Percentiles rank a stretch among this genome's conserved stretches.
phyloP scores from a whole-genome alignment of 192 early-diverging fungal genomes.

The Backusella westeae region DNA sequence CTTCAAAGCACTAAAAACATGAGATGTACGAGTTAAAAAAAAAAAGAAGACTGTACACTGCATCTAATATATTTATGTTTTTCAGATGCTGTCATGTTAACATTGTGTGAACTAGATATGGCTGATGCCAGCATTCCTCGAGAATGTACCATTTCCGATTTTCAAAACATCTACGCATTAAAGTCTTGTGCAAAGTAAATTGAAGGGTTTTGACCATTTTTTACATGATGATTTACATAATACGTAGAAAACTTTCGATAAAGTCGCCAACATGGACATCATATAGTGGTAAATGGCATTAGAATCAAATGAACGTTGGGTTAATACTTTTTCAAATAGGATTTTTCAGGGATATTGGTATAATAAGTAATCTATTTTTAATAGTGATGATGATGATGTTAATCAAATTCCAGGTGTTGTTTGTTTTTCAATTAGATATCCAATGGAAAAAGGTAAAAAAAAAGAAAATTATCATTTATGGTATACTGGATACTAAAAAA shows the following conservation, averaged over 20 bases:
- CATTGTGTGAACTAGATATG: neutral
- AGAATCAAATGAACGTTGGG: neutral
- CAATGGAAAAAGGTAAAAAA: neutral
- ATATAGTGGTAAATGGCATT: neutral
- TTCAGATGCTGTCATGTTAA: neutral
- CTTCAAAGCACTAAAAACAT: neutral
- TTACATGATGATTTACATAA: neutral
- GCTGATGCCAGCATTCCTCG: neutral
- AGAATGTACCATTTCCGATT: neutral
- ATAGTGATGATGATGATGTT: neutral
- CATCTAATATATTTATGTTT: neutral
- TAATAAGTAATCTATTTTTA: neutral
- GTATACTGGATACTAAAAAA: neutral
- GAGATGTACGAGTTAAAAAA: neutral
- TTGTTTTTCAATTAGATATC: neutral
- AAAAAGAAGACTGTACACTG: neutral
- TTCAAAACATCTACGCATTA: neutral
- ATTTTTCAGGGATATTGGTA: neutral
- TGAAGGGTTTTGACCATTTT: neutral
- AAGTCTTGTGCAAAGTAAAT: neutral
- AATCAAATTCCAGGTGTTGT: neutral
- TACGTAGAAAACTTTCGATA: neutral
- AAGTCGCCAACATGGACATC: neutral
- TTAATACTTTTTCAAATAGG: neutral
- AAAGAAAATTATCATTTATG: neutral